phyloP scores from a whole-genome alignment of 1,284 basidiomycete species.

The Cutaneotrichosporon mucoides region DNA sequence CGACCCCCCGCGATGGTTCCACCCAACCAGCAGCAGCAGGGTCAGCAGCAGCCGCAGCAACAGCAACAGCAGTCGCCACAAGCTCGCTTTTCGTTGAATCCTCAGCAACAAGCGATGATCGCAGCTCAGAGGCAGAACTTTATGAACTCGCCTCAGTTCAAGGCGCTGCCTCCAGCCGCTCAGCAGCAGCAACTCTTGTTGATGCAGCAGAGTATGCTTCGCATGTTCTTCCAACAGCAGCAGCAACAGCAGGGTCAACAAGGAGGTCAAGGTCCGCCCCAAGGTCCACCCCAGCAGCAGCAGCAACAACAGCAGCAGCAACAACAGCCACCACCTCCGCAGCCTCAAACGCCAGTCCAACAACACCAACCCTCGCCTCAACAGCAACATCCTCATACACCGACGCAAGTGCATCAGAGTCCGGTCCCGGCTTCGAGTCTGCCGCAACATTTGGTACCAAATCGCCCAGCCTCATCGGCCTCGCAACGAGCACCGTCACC shows the following conservation, averaged over 20 bases:
- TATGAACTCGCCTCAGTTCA: conserved; percentile 26
- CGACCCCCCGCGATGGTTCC: conserved; percentile 14
- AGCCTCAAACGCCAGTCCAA: conserved; percentile 22
- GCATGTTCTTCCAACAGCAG: conserved; percentile 22
- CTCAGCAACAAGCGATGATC: conserved; percentile 37
- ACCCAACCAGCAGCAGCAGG: conserved; percentile 1
- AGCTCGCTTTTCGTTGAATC: conserved; percentile 18
- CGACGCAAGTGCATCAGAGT: conserved; percentile 22
- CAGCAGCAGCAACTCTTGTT: conserved; percentile 34
- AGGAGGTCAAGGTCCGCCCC: conserved; percentile 13
- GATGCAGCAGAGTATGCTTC: conserved; percentile 31
- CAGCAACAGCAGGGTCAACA: conserved; percentile 16
- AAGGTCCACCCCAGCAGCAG: conserved; percentile 6
- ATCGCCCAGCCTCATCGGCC: conserved; percentile 38
- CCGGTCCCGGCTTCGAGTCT: conserved; percentile 32
- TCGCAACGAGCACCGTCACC: conserved; percentile 37
- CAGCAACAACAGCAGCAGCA: conserved; percentile 28
- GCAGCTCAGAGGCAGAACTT: conserved; percentile 21
- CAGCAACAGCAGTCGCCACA: not conserved
- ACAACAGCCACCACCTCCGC: conserved; percentile 24
- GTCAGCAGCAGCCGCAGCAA: not conserved
- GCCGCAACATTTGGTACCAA: conserved; percentile 42
- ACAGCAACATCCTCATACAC: conserved; percentile 7
- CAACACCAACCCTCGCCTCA: conserved; percentile 7
- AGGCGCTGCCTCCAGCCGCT: conserved; percentile 30